Evolutionary conservation across 441 rosid species (phyloP), one percentile per base, ranked within the genome.

Genomic region (Monsonia emarginata): DNA sequence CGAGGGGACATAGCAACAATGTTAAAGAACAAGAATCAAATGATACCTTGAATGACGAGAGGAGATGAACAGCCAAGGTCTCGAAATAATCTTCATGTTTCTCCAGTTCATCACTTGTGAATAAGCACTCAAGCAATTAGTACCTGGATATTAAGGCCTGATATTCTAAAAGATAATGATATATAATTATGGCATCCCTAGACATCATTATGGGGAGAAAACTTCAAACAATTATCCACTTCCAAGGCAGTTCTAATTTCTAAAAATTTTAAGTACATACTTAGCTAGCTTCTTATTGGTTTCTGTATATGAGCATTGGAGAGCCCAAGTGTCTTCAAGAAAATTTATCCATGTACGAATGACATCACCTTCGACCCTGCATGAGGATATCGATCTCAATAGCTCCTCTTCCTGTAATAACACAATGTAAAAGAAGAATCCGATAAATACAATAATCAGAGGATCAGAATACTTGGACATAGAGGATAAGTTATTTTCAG

Each of bases 311-410:
- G 92, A 78, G 63, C 87, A 71, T 68, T 78, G 99, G 74, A 95
- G 90, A 76, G 83, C 82, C 99, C 97, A 91, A 42, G 97, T 83
- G 77, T 95, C 99, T 77, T 89, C 96, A 69, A 95, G 84, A 78
- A 95, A 91, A 69, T 91, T 94, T 76, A 87, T 79, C 99, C 99
- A 95, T 2, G 96, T 89, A 74, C 76, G 78, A 30, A 95, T 79
- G 77, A 95, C 90, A 69, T 84, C 80, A 46, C 90, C 90, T 76
- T 95, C 99, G 71, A 81, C 81, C 84, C 75, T 85, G 80, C 88
- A 86, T 18, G 97, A 83, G 65, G 88, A 72, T 74, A 91, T 75
- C 28, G 97, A 86, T 75, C 84, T 89, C 73, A 85, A 84, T 63
- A 95, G 69, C 78, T 89, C 99, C 69, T 88, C 96, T 74, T 95